Conservation (phyloP, 495 filamentous ascomycete genomes). For the Acidomyces sp. region DNA sequence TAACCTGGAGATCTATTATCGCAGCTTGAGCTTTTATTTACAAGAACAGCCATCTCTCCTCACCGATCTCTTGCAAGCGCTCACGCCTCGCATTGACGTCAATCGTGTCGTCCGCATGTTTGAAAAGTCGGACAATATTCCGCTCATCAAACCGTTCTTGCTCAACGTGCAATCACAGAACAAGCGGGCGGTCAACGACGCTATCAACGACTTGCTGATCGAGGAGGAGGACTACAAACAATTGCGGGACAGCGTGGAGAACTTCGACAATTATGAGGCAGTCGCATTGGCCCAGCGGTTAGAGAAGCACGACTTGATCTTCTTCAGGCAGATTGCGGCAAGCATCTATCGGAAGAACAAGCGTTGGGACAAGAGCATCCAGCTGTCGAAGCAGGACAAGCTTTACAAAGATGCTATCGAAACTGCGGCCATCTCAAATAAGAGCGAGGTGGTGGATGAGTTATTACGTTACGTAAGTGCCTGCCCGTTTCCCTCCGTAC, state of each 20-base stretch:
- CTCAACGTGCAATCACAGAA: slow-evolving; percentile 94
- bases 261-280: slow-evolving; percentile 97
- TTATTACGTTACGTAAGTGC: slow-evolving; percentile 86
- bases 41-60: slow-evolving; percentile 91
- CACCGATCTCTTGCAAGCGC: slow-evolving; percentile 82
- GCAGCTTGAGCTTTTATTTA: slow-evolving; percentile 92
- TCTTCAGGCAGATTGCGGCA: slow-evolving; percentile 97
- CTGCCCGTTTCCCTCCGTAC: slow-evolving; percentile 3
- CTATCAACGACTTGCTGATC: slow-evolving; percentile 95
- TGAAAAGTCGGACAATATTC: slow-evolving; percentile 94
- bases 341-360: slow-evolving; percentile 99
- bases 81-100: slow-evolving; percentile 91
- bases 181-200: slow-evolving; percentile 94
- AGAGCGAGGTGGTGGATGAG: slow-evolving; percentile 86
- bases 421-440: slow-evolving; percentile 88
- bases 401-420: slow-evolving; percentile 99
- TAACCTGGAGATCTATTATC: slow-evolving; percentile 98
- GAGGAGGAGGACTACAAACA: slow-evolving; percentile 99
- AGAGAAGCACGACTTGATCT: slow-evolving; percentile 92
- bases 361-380: slow-evolving; percentile 99
- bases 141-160: slow-evolving; percentile 97
- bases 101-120: slow-evolving; percentile 98
- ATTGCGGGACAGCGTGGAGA: slow-evolving; percentile 90
- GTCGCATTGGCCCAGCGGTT: slow-evolving; percentile 88
- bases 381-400: slow-evolving; percentile 97